These are phyloP conservation scores for Irpex sp. DNA, from an alignment of 1,284 basidiomycete genomes.

Conservation along the genomic window DNA sequence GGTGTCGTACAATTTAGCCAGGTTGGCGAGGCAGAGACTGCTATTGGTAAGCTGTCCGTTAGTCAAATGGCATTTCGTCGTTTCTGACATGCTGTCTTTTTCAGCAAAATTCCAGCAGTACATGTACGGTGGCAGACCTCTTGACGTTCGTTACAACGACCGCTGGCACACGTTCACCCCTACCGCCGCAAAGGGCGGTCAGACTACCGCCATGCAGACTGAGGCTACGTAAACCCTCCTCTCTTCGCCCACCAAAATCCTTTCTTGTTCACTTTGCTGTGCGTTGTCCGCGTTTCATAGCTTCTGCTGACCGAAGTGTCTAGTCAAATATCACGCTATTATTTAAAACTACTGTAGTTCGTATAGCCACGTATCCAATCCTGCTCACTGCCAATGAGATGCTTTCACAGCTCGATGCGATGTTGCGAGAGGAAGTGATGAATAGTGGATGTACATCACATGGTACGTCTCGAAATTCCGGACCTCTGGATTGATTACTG, in stretches of 20 bases:
- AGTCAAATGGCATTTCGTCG: background rate
- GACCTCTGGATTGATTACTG: no score
- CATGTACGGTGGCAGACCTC: constrained; percentile 85
- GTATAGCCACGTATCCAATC: background rate
- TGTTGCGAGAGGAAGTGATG: no score
- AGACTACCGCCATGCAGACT: constrained; percentile 36
- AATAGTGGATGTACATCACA: no score
- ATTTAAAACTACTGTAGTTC: background rate
- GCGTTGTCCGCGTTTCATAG: background rate
- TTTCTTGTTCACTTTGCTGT: background rate
- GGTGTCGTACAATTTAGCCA: constrained; percentile 96
- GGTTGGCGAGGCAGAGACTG: constrained; percentile 86
- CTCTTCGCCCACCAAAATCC: background rate
- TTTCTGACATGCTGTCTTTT: constrained; percentile 1
- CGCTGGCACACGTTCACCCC: constrained; percentile 89
- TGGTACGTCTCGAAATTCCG: no score
- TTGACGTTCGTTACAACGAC: constrained; percentile 92
- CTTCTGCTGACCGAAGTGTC: background rate
- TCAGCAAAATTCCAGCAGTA: constrained; percentile 88
- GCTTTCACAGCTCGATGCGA: background rate
- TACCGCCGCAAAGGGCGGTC: constrained; percentile 80
- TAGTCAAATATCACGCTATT: background rate
- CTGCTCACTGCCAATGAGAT: background rate
- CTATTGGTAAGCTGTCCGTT: constrained; percentile 61
- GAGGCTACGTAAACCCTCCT: constrained; percentile 18